phyloP scores from a whole-genome alignment of 768 basidiomycete species.

The Amanita polypyramis region DNA sequence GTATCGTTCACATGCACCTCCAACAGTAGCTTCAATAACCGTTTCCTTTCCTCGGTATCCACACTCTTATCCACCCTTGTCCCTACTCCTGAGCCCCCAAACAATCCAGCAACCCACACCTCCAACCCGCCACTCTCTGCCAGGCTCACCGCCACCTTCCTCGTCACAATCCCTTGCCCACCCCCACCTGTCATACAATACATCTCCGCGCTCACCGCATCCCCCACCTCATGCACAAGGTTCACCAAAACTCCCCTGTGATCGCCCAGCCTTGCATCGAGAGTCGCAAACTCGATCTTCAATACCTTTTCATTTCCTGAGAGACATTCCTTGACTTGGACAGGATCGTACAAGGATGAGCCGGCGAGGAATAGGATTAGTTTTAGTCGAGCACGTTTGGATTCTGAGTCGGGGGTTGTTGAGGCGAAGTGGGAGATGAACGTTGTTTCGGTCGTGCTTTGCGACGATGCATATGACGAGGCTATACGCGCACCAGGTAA shows the following conservation, averaged over 20 bases:
- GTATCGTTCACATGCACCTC: slow-evolving; percentile 80
- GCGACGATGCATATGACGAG: slow-evolving; percentile 34
- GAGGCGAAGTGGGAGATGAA: slow-evolving; percentile 72
- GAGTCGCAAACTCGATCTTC: slow-evolving; percentile 5
- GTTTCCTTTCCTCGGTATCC: slow-evolving; percentile 24
- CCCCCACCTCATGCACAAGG: slow-evolving; percentile 61
- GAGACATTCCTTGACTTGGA: slow-evolving; percentile 32
- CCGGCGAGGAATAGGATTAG: slow-evolving; percentile 73
- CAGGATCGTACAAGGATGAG: slow-evolving; percentile 57
- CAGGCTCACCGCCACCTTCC: slow-evolving; percentile 40
- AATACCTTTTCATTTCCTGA: slow-evolving; percentile 37
- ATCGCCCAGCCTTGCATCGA: slow-evolving; percentile 17
- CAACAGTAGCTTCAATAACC: slow-evolving; percentile 58
- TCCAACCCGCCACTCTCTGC: slow-evolving; percentile 39
- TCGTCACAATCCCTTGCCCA: slow-evolving; percentile 56
- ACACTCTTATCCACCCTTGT: slow-evolving; percentile 31
- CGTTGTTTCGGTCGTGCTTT: slow-evolving; percentile 13
- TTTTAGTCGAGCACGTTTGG: slow-evolving; percentile 67
- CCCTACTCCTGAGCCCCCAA: slow-evolving; percentile 21
- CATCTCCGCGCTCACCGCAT: slow-evolving; percentile 69
- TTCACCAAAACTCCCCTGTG: slow-evolving; percentile 55
- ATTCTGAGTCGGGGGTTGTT: slow-evolving; percentile 71
- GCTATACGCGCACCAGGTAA: slow-evolving; percentile 20
- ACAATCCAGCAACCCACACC: slow-evolving; percentile 42
- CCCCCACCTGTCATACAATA: slow-evolving; percentile 74